These are phyloP conservation scores for Colletotrichum musicola DNA, from an alignment of 2,329 filamentous ascomycete genomes.

Conservation along the genomic window DNA sequence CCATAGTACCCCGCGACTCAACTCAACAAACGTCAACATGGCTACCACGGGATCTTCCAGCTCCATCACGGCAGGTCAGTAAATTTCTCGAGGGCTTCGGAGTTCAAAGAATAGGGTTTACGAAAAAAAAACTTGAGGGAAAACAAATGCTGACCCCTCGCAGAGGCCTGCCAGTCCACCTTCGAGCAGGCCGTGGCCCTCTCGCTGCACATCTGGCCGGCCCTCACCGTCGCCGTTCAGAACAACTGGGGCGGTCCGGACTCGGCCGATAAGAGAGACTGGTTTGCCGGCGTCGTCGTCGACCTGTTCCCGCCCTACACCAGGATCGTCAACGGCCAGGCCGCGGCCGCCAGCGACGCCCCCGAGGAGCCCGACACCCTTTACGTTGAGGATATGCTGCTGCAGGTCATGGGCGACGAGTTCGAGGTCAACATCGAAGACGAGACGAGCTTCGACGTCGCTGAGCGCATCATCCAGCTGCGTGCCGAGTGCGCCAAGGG, in stretches of 20 bases:
- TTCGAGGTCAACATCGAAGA: conserved; percentile 95
- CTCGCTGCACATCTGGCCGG: conserved; percentile 87
- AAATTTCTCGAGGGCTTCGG: neutral
- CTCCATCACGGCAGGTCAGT: conserved; percentile 36
- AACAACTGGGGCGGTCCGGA: conserved; percentile 90
- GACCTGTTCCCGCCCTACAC: conserved; percentile 82
- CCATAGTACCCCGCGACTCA: conserved; percentile 35
- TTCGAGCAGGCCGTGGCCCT: conserved; percentile 92
- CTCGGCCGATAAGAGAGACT: conserved; percentile 90
- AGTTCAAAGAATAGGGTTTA: neutral
- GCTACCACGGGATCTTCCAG: conserved; percentile 31
- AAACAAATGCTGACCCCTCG: neutral
- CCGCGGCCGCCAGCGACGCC: conserved; percentile 41
- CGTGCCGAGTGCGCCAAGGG: conserved; percentile 74
- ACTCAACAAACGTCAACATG: conserved; percentile 33
- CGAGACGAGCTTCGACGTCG: conserved; percentile 82
- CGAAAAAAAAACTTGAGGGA: too few relatives aligned
- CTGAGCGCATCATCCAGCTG: conserved; percentile 77
- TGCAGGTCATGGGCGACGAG: conserved; percentile 95
- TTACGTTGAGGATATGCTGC: conserved; percentile 85
- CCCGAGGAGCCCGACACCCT: conserved; percentile 73
- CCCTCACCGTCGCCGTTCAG: conserved; percentile 87
- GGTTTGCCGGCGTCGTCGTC: conserved; percentile 90
- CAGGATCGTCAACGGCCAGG: conserved; percentile 48
- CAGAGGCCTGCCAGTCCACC: conserved; percentile 59